Percentiles rank a stretch among this genome's conserved stretches.
Conservation (phyloP, 1,139 yeast species). For the Blastobotrys elegans region DNA sequence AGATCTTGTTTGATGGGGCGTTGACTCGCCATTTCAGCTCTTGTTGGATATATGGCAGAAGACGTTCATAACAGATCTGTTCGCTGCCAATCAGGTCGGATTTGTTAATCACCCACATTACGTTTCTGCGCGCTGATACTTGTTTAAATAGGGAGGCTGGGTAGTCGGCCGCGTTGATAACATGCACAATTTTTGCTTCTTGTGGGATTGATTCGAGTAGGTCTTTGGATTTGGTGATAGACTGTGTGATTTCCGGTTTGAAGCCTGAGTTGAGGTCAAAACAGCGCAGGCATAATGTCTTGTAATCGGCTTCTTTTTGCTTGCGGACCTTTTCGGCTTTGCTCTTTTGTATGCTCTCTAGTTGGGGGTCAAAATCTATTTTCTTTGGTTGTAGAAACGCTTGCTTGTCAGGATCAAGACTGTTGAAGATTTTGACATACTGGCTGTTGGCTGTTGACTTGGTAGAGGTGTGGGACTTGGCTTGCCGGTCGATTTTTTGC, state of each 20-base stretch:
- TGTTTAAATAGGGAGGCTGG: constrained; percentile 51
- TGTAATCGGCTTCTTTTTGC: constrained; percentile 15
- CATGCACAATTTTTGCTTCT: constrained; percentile 50
- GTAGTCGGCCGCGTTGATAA: constrained; percentile 62
- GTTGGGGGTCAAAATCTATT: no score
- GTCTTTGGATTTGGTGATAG: constrained; percentile 17
- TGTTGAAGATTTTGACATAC: constrained; percentile 16
- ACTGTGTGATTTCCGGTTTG: constrained; percentile 16
- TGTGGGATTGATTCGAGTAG: constrained; percentile 43
- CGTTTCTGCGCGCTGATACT: constrained; percentile 29
- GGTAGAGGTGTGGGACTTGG: constrained; percentile 9
- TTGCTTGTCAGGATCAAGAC: constrained; percentile 19
- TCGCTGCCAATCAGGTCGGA: constrained; percentile 48
- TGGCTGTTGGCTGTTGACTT: constrained; percentile 7
- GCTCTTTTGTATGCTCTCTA: constrained; percentile 11
- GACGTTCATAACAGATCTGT: constrained; percentile 37
- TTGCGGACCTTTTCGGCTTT: constrained; percentile 9
- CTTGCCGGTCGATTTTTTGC: constrained; percentile 7
- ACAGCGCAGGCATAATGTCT: constrained; percentile 20
- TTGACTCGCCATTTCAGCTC: constrained; percentile 40
- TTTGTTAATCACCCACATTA: constrained; percentile 54
- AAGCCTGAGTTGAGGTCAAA: constrained; percentile 11
- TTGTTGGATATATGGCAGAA: constrained; percentile 43
- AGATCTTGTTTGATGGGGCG: constrained; percentile 44
- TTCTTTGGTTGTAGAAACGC: constrained; percentile 16